A percentile compares a stretch with the other conserved stretches of the same genome.
Conservation (phyloP, 2,329 filamentous ascomycete species). For the Rutstroemia sp. region DNA sequence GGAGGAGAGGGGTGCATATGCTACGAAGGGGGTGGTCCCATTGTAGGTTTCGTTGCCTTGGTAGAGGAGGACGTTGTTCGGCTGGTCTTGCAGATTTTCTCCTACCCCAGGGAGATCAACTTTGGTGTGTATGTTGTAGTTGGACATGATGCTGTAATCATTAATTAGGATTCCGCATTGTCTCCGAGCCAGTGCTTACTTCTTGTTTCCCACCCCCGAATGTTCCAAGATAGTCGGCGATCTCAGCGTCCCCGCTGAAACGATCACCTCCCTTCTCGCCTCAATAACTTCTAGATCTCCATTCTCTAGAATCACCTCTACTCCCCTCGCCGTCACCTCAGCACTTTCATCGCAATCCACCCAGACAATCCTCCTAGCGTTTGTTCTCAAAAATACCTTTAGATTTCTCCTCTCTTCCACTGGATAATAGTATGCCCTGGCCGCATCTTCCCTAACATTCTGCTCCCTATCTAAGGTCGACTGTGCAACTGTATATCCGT, state of each 20-base stretch:
- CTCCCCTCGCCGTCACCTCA: conserved; percentile 32
- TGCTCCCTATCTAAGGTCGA: conserved; percentile 21
- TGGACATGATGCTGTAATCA: conserved; percentile 10
- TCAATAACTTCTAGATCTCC: conserved; percentile 15
- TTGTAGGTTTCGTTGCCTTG: conserved; percentile 21
- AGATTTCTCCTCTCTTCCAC: conserved; percentile 13
- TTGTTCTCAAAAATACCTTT: conserved; percentile 15
- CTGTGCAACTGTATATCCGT: conserved; percentile 12
- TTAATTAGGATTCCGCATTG: not conserved
- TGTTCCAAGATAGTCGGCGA: conserved; percentile 31
- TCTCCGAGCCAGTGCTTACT: not conserved
- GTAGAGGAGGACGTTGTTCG: conserved; percentile 10
- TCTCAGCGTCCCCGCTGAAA: conserved; percentile 25
- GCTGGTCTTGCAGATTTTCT: conserved; percentile 25
- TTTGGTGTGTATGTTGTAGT: conserved; percentile 9
- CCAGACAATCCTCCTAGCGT: conserved; percentile 13
- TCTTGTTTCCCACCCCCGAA: conserved; percentile 28
- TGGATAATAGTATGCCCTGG: conserved; percentile 19
- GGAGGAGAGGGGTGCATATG: conserved; percentile 13
- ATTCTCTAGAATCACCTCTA: conserved; percentile 17
- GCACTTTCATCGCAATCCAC: not conserved
- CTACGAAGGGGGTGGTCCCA: conserved; percentile 11
- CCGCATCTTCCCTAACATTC: conserved; percentile 17
- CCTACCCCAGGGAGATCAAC: conserved; percentile 18
- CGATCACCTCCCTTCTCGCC: conserved; percentile 27